Percentiles rank a stretch among this genome's conserved stretches.
phyloP scores from a whole-genome alignment of 2,329 filamentous ascomycete species.

The Raffaelea albimanens region DNA sequence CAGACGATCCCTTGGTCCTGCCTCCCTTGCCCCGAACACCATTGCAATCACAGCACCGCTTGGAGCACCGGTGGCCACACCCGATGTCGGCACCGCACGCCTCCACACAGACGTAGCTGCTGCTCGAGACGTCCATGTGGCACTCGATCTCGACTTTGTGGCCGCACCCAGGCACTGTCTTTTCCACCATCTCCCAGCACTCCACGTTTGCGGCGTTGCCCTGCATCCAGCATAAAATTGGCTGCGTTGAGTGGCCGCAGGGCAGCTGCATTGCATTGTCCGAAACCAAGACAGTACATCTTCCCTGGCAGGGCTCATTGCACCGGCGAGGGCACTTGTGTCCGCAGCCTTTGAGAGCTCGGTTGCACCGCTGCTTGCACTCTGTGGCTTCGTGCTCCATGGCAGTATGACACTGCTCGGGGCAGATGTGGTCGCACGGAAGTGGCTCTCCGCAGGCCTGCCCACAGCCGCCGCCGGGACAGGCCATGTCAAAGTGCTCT shows the following conservation, averaged over 20 bases:
- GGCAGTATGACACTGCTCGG: slow-evolving; percentile 35
- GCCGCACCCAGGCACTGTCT: slow-evolving; percentile 41
- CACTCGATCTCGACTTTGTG: slow-evolving; percentile 46
- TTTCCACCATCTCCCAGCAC: slow-evolving; percentile 38
- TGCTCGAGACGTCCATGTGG: no score
- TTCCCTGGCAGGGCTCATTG: slow-evolving; percentile 29
- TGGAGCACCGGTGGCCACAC: no score
- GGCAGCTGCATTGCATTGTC: slow-evolving; percentile 25
- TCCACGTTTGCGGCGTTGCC: slow-evolving; percentile 36
- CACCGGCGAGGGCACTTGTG: slow-evolving; percentile 29
- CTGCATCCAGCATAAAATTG: slow-evolving; percentile 26
- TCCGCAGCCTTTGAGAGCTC: slow-evolving; percentile 28
- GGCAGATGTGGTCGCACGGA: slow-evolving; percentile 38
- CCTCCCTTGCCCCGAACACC: no score
- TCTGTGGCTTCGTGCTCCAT: slow-evolving; percentile 34
- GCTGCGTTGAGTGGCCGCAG: slow-evolving; percentile 30
- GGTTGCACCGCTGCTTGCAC: slow-evolving; percentile 34
- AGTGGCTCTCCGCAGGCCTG: slow-evolving; percentile 39
- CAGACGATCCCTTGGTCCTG: no score
- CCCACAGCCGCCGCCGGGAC: slow-evolving; percentile 55
- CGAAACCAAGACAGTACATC: slow-evolving; percentile 26
- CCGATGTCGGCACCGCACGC: no score
- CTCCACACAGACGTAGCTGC: no score
- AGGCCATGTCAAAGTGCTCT: slow-evolving; percentile 45
- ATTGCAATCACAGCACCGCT: no score